These are phyloP conservation scores for Halteria grandinella DNA, from an alignment of 73 alveolate genomes.

Conservation along the genomic window DNA sequence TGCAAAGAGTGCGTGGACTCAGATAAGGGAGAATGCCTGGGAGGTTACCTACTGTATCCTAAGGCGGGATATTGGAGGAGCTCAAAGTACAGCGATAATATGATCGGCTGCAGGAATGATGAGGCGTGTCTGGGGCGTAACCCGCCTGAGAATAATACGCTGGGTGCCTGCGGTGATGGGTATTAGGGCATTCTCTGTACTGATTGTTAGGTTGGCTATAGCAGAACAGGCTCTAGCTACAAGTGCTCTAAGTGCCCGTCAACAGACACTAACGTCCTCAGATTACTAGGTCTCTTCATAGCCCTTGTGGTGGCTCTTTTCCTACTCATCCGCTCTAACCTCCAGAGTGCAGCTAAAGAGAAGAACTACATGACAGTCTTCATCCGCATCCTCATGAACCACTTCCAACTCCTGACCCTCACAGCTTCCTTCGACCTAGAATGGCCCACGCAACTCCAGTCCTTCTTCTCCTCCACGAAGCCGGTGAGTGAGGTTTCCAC, in stretches of 20 bases:
- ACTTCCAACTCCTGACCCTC: constrained; percentile 25
- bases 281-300: not conserved
- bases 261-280: not conserved
- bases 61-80: constrained; percentile 61
- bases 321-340: constrained; percentile 19
- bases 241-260: constrained; percentile 12
- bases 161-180: constrained; percentile 18
- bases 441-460: constrained; percentile 38
- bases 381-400: constrained; percentile 46
- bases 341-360: constrained; percentile 17
- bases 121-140: constrained; percentile 35
- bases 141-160: not conserved
- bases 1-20: constrained; percentile 32
- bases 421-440: constrained; percentile 43
- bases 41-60: constrained; percentile 3
- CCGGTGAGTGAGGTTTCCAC: constrained; percentile 36
- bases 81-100: not conserved
- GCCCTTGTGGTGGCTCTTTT: not conserved
- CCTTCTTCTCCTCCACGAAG: constrained; percentile 14
- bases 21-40: constrained; percentile 22
- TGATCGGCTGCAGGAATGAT: constrained; percentile 4
- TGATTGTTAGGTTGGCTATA: constrained; percentile 6
- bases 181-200: constrained; percentile 4
- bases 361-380: constrained; percentile 32
- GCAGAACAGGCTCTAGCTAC: constrained; percentile 29